Percentiles rank a stretch among this genome's conserved stretches.
phyloP scores from a whole-genome alignment of 345 rosid genomes.

The Boechera divaricarpa region DNA sequence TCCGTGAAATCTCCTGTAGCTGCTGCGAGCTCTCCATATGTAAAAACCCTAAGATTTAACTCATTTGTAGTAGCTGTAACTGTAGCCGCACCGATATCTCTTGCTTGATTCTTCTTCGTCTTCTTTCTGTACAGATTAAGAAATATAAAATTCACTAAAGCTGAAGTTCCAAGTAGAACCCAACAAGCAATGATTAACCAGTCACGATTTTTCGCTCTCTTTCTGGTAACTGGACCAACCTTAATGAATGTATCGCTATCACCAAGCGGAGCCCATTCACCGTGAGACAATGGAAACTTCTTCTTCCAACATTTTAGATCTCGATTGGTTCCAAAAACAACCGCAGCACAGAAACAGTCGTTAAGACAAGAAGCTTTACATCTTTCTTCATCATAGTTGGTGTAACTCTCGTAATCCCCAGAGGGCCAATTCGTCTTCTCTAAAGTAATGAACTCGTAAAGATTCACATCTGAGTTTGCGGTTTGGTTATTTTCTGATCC shows the following conservation, averaged over 20 bases:
- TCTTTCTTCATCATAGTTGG: constrained; percentile 40
- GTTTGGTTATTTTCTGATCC: constrained; percentile 12
- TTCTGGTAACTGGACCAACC: not conserved
- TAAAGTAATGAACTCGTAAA: constrained; percentile 39
- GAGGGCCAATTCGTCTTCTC: constrained; percentile 45
- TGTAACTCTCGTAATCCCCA: constrained; percentile 42
- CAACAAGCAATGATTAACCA: constrained; percentile 23
- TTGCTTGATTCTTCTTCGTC: constrained; percentile 5
- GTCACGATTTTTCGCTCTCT: constrained; percentile 6
- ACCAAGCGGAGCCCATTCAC: constrained; percentile 16
- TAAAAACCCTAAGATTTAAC: constrained; percentile 48
- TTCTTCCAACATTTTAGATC: constrained; percentile 55
- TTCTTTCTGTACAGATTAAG: constrained; percentile 5
- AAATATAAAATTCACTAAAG: constrained; percentile 5
- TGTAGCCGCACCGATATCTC: not conserved
- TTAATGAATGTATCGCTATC: constrained; percentile 51
- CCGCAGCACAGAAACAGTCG: constrained; percentile 67
- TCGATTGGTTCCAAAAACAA: constrained; percentile 29
- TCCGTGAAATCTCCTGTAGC: constrained; percentile 50
- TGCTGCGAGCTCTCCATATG: constrained; percentile 45
- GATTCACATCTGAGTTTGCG: constrained; percentile 25
- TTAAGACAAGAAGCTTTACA: constrained; percentile 54
- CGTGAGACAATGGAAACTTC: constrained; percentile 55
- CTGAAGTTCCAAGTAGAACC: constrained; percentile 35
- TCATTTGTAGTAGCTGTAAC: not conserved